Conservation (phyloP, 2,329 filamentous ascomycete genomes). For the Metarhizium guizhouense region DNA sequence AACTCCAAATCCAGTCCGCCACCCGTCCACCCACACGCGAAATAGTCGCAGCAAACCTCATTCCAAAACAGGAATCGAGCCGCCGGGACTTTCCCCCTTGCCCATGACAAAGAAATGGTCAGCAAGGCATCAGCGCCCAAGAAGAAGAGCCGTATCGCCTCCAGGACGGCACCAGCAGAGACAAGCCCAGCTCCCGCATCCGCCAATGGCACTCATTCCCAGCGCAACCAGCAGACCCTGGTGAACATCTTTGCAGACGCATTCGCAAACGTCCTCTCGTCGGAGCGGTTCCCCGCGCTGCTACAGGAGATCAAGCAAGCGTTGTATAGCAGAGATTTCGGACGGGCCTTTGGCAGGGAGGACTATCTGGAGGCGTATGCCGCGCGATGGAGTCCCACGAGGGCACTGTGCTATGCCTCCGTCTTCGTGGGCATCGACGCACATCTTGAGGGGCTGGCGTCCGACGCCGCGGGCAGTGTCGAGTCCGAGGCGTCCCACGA, state of each 20-base stretch:
- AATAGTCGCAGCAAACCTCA: not conserved
- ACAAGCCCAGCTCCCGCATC: not conserved
- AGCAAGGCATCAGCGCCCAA: constrained; percentile 1
- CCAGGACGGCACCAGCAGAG: not conserved
- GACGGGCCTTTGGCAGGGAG: constrained; percentile 62
- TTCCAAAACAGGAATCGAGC: not conserved
- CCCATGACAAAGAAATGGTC: constrained; percentile 3
- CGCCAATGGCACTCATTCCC: constrained; percentile 1
- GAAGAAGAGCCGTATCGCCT: not conserved
- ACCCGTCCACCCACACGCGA: not conserved
- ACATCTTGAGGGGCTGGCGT: constrained; percentile 18
- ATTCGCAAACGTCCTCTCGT: constrained; percentile 43
- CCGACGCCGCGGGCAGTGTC: constrained; percentile 9
- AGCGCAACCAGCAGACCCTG: constrained; percentile 53
- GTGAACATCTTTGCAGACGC: constrained; percentile 64
- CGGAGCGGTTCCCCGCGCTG: constrained; percentile 38
- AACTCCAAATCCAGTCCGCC: too few species aligned
- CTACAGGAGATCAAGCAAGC: constrained; percentile 81
- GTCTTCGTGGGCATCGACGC: constrained; percentile 34
- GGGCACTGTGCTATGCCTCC: constrained; percentile 70
- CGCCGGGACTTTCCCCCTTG: not conserved
- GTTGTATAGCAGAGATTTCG: constrained; percentile 79
- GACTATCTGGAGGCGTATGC: constrained; percentile 76
- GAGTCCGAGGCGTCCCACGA: not conserved
- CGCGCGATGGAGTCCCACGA: constrained; percentile 79